A percentile compares a stretch with the other conserved stretches of the same genome.
Evolutionary conservation across 176 grass and related monocot genomes (phyloP).

Genomic region (Eleusine coracana): DNA sequence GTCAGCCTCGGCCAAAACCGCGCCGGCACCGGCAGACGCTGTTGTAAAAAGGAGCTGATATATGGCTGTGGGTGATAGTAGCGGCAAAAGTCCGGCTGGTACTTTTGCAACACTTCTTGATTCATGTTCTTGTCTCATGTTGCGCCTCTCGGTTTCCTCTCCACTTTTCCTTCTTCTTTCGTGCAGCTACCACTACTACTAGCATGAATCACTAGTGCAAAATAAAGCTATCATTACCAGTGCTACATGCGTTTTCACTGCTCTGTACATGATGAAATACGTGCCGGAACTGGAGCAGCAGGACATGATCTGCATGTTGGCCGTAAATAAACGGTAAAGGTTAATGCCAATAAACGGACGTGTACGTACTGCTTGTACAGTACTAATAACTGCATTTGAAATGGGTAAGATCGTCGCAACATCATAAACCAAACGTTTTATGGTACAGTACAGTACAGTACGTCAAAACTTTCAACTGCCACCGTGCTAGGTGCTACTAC

Average conservation of each 20-base stretch:
- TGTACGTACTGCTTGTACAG: background rate
- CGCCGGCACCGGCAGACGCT: background rate
- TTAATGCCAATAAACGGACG: background rate
- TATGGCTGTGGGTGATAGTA: background rate
- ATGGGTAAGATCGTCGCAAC: background rate
- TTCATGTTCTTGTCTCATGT: slow-evolving; percentile 26
- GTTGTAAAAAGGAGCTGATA: background rate
- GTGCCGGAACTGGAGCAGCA: too few relatives aligned
- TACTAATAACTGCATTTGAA: background rate
- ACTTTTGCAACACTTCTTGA: slow-evolving; percentile 21
- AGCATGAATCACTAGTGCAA: too few relatives aligned
- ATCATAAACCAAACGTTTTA: background rate
- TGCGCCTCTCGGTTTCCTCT: background rate
- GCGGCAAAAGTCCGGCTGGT: background rate
- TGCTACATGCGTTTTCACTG: background rate
- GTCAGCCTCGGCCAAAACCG: background rate
- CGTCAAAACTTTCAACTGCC: too few relatives aligned
- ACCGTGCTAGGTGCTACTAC: too few relatives aligned
- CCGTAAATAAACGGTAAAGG: background rate
- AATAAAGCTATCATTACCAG: too few relatives aligned
- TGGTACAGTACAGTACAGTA: too few relatives aligned
- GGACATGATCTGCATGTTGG: background rate
- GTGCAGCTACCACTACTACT: background rate
- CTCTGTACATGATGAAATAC: background rate
- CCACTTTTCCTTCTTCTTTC: background rate